A percentile compares a stretch with the other conserved stretches of the same genome.
phyloP scores from a whole-genome alignment of 2,329 filamentous ascomycete genomes.

The Blastomyces parvus region DNA sequence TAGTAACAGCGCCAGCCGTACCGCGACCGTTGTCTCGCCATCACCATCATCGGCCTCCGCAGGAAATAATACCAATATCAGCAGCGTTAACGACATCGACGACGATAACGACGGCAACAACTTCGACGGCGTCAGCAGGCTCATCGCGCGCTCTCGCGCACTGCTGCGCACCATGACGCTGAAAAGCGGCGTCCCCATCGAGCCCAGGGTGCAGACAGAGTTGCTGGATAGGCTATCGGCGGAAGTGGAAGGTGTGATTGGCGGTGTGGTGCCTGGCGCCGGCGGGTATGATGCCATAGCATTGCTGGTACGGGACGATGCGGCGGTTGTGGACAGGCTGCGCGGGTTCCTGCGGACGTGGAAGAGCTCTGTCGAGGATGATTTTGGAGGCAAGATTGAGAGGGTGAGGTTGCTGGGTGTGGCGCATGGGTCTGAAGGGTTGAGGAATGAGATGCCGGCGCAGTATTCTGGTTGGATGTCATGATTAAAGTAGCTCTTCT shows the following conservation, averaged over 20 bases:
- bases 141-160: constrained; percentile 44
- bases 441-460: constrained; percentile 32
- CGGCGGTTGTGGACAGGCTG: constrained; percentile 52
- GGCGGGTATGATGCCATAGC: constrained; percentile 88
- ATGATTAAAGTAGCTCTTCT: not conserved
- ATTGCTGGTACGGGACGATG: constrained; percentile 65
- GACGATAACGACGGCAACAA: not conserved
- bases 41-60: not conserved
- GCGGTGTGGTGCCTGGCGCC: constrained; percentile 86
- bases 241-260: constrained; percentile 66
- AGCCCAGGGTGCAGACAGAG: constrained; percentile 75
- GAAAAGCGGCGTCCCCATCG: constrained; percentile 70
- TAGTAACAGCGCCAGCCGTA: not conserved
- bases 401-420: constrained; percentile 38
- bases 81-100: not conserved
- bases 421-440: constrained; percentile 38
- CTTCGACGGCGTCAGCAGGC: constrained; percentile 43
- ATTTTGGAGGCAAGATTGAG: constrained; percentile 38
- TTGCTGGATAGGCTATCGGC: constrained; percentile 66
- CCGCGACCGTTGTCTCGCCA: not conserved
- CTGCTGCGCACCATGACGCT: constrained; percentile 68
- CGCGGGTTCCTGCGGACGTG: constrained; percentile 56
- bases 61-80: not conserved
- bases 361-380: constrained; percentile 42
- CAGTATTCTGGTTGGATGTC: constrained; percentile 34